phyloP scores from a whole-genome alignment of 345 rosid genomes.

The Lepidium didymum region DNA sequence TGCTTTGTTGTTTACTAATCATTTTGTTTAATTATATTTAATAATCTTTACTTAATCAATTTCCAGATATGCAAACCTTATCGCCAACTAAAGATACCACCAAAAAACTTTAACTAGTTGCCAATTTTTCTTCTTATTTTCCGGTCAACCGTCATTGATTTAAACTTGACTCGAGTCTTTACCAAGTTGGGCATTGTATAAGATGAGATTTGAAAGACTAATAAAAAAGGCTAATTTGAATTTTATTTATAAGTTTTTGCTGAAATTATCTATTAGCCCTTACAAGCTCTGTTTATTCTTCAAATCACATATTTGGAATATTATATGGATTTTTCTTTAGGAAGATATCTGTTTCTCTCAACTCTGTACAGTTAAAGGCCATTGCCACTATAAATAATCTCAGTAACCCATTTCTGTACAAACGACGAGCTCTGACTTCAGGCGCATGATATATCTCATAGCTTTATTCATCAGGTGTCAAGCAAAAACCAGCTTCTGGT shows the following conservation, averaged over 20 bases:
- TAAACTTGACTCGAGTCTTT: conserved; percentile 13
- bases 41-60: neutral
- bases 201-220: neutral
- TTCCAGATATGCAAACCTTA: conserved; percentile 15
- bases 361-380: neutral
- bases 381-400: neutral
- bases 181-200: neutral
- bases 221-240: neutral
- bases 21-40: neutral
- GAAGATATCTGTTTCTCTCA: neutral
- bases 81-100: neutral
- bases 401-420: neutral
- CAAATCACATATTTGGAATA: neutral
- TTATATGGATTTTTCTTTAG: neutral
- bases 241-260: neutral
- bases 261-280: neutral
- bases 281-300: neutral
- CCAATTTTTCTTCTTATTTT: neutral
- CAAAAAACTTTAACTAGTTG: neutral
- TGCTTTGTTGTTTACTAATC: conserved; percentile 11
- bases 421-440: neutral
- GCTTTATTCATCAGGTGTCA: neutral
- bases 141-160: neutral
- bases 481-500: neutral
- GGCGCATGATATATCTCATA: neutral